Evolutionary conservation across 345 rosid species (phyloP).

Genomic region (Populus tremula): DNA sequence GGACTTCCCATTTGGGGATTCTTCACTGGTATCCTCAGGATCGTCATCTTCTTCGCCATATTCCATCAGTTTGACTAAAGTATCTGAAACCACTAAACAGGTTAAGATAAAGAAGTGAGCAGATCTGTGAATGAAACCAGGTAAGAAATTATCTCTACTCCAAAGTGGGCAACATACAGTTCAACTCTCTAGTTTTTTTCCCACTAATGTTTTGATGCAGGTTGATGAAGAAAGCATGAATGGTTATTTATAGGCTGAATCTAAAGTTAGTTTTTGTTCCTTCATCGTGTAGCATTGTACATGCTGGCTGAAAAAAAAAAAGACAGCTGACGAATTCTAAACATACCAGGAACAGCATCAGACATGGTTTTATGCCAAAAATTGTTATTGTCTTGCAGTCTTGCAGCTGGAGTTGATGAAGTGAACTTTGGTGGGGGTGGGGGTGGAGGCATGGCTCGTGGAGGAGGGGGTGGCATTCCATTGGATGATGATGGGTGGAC

Average conservation of each 20-base stretch:
- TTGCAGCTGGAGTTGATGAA: slow-evolving; percentile 26
- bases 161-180: not conserved
- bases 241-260: too few species aligned
- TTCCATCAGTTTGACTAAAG: slow-evolving; percentile 76
- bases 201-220: not conserved
- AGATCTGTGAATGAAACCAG: not conserved
- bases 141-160: not conserved
- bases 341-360: slow-evolving; percentile 55
- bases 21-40: slow-evolving; percentile 39
- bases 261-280: too few species aligned
- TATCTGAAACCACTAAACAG: slow-evolving; percentile 48
- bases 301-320: not conserved
- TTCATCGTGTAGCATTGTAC: too few species aligned
- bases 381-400: slow-evolving; percentile 22
- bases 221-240: too few species aligned
- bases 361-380: slow-evolving; percentile 28
- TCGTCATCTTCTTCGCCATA: slow-evolving; percentile 78
- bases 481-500: slow-evolving; percentile 29
- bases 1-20: slow-evolving; percentile 18
- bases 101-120: not conserved
- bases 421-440: slow-evolving; percentile 55
- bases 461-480: slow-evolving; percentile 42
- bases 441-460: slow-evolving; percentile 51
- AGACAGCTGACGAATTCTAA: not conserved
- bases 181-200: not conserved